Percentiles rank a stretch among this genome's conserved stretches.
These are phyloP conservation scores for Acacia confusa DNA, from an alignment of 306 rosid species.

Conservation along the genomic window DNA sequence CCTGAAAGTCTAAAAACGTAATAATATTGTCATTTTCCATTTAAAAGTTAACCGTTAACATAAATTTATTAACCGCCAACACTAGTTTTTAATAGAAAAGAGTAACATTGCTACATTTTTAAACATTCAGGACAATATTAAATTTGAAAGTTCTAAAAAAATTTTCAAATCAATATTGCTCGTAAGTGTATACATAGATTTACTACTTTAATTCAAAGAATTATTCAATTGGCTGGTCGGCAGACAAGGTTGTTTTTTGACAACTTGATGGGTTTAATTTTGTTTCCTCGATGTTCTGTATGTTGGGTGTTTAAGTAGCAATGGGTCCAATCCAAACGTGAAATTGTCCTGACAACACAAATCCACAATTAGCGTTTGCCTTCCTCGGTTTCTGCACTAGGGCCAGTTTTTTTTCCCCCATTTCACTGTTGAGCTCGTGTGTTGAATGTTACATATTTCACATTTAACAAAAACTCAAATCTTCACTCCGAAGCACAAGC, in stretches of 20 bases:
- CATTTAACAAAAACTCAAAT: background rate
- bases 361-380: background rate
- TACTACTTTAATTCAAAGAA: too few relatives aligned
- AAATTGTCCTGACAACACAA: background rate
- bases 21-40: too few relatives aligned
- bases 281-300: background rate
- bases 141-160: too few relatives aligned
- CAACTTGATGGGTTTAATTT: background rate
- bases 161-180: too few relatives aligned
- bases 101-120: too few relatives aligned
- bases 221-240: background rate
- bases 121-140: too few relatives aligned
- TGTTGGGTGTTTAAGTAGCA: background rate
- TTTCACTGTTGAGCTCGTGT: background rate
- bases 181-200: too few relatives aligned
- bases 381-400: background rate
- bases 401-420: background rate
- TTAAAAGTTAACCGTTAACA: too few relatives aligned
- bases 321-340: background rate
- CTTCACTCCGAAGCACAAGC: background rate
- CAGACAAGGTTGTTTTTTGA: background rate
- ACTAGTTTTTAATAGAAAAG: too few relatives aligned
- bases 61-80: too few relatives aligned
- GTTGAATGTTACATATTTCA: background rate
- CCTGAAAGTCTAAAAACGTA: too few relatives aligned